Conservation (phyloP, 371 early-diverging fungal species). For the Batkoa obscura region DNA sequence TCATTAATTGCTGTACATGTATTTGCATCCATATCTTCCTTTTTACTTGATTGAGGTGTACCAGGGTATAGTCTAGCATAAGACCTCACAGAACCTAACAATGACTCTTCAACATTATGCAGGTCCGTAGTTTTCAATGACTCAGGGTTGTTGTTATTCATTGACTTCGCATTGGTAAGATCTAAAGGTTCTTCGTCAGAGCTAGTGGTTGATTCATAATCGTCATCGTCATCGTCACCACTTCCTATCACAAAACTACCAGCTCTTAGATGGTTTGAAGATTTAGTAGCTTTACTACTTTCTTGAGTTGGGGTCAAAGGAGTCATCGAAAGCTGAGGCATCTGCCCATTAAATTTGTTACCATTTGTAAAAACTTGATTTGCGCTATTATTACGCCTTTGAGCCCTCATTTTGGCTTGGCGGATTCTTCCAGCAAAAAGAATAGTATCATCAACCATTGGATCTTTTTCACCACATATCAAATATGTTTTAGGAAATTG, state of each 20-base stretch:
- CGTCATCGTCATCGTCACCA: background rate
- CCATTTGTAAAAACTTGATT: conserved; percentile 2
- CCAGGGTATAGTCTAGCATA: conserved; percentile 2
- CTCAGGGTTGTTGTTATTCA: background rate
- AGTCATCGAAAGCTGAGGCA: background rate
- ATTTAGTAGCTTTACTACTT: background rate
- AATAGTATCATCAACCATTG: conserved; percentile 88
- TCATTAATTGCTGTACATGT: background rate
- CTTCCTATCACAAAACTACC: background rate
- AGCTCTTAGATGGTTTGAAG: no score
- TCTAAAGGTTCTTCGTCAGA: background rate
- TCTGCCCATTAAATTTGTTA: background rate
- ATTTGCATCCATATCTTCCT: background rate
- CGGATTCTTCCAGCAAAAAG: conserved; percentile 77
- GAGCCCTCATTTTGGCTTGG: conserved; percentile 32
- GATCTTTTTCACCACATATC: conserved; percentile 89
- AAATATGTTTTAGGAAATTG: conserved; percentile 79
- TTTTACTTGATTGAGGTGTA: conserved; percentile 10
- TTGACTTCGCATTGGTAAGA: background rate
- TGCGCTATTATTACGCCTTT: background rate
- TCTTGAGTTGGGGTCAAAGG: background rate
- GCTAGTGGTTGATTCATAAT: background rate
- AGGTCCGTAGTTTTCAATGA: background rate
- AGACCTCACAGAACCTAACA: background rate
- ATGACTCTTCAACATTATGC: background rate